Evolutionary conservation across 495 filamentous ascomycete genomes (phyloP), one percentile per base, ranked within the genome.

Genomic region (Oidiodendron maius): DNA sequence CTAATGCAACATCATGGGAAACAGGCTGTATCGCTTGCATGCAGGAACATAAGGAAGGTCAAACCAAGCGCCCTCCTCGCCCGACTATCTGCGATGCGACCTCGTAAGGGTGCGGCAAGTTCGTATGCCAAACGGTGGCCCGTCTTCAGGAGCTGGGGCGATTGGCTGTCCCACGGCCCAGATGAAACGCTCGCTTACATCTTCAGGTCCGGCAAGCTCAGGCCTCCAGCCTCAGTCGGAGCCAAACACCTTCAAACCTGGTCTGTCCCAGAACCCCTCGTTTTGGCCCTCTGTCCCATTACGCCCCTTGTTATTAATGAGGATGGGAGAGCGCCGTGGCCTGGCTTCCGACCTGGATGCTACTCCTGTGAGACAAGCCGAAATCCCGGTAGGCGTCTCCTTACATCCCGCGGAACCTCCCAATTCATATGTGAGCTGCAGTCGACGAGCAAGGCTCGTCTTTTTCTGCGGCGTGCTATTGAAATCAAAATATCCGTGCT

Each of bases 381-480:
- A n/a, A n/a, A n/a, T n/a, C n/a, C 3, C 18, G 30, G 44, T 36
- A 26, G 17, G 46, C 39, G 21, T 40, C 49, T 26, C 22, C 46
- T 44, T 35, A 17, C 44, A 35, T 46, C 44, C 16, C 42, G 20
- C 39, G 15, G 30, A 38, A 18, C 42, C 42, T 26, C 25, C 22
- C 24, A 15, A 22, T 49, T 48, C 30, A n/a, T n/a, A n/a, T 37
- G 43, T 35, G 17, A 18, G 43, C 24, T 42, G 21, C 26, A 24
- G 15, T n/a, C 26, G 22, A 44, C 46, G 25, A 53, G 50, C 41
- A 22, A 32, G 44, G 40, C 28, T 45, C 44, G 25, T 50, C 51
- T 49, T 46, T 41, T 30, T 50, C 39, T 50, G 17, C 26, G n/a
- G n/a, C n/a, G n/a, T n/a, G n/a, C n/a, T n/a, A n/a, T n/a, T n/a